Evolutionary conservation across 208 protist species (phyloP), one percentile per base, ranked within the genome.

Genomic region (Leishmania amazonensis): DNA sequence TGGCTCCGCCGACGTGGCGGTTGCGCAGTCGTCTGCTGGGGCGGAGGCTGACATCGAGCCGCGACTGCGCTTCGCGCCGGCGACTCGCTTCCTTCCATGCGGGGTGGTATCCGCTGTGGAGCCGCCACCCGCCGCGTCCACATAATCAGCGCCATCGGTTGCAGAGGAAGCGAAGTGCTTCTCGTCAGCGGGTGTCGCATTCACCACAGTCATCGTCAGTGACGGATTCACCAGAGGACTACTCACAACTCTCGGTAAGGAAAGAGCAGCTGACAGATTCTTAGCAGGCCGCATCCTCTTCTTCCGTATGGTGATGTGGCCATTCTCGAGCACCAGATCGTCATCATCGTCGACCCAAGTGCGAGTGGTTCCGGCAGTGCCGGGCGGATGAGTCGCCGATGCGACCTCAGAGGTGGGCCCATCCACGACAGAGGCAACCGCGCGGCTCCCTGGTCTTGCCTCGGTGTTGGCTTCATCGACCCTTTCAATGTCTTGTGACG

Each of bases 271-370:
- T 40, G 73, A 65, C 38, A 71, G 31, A 13, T 79, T 76, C 57
- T 73, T 81, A 3, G 28, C n/a, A 28, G 62, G 60, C 1, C 81
- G 76, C 65, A 81, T 35, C 71, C 65, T 71, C 21, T 62, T 76
- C 68, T 83, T 83, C 45, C 79, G 73, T 21, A 88, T 45, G 28
- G 57, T 77, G 0, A 85, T 58, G 9, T 67, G 80, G 13, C 81
- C 85, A 75, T 88, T 85, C 45, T 81, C 81, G 24, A 82, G 51
- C 24, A 83, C 62, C 38, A 84, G 62, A n/a, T 85, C 78, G n/a
- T 53, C 81, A 53, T 82, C 85, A 38, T 83, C 81, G 57, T 81
- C 64, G 19, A 86, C 67, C 83, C 83, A 82, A 42, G 75, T 86
- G n/a, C 76, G 76, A 57, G 78, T 81, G 3, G 58, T 60, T 3